Conservation (phyloP, 2,329 filamentous ascomycete species). For the Amphichorda felina region DNA sequence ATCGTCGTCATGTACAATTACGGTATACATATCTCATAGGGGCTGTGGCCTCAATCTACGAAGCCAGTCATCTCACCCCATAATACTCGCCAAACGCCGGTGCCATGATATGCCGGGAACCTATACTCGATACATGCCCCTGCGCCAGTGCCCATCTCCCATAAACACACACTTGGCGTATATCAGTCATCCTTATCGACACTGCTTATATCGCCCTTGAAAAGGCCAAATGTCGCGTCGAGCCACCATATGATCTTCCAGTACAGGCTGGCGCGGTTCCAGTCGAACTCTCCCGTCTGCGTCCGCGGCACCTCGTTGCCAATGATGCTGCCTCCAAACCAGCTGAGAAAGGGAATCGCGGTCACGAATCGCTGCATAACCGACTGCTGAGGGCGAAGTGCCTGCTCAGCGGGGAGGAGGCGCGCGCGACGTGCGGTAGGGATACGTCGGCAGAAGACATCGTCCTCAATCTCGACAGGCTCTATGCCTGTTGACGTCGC, state of each 20-base stretch:
- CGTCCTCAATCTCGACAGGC: slow-evolving; percentile 15
- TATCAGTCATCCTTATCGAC: slow-evolving; percentile 47
- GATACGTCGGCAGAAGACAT: slow-evolving; percentile 47
- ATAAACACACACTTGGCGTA: too few species aligned
- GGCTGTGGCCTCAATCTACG: too few species aligned
- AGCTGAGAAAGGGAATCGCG: slow-evolving; percentile 57
- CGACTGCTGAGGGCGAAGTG: slow-evolving; percentile 57
- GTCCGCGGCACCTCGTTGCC: slow-evolving; percentile 63
- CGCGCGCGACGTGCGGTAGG: slow-evolving; percentile 53
- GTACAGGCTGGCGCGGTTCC: slow-evolving; percentile 52
- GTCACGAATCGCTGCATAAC: slow-evolving; percentile 51
- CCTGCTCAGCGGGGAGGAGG: slow-evolving; percentile 58
- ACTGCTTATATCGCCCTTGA: slow-evolving; percentile 44
- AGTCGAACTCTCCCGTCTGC: slow-evolving; percentile 69
- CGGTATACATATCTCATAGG: too few species aligned
- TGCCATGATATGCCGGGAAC: background rate
- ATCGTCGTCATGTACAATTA: background rate
- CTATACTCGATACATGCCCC: too few species aligned
- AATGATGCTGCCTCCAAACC: slow-evolving; percentile 63
- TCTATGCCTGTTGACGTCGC: slow-evolving; percentile 10
- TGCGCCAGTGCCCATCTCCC: too few species aligned
- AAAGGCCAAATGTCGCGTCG: slow-evolving; percentile 45
- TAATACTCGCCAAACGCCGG: slow-evolving; percentile 1
- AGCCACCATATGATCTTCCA: slow-evolving; percentile 57
- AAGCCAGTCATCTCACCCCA: too few species aligned